Percentiles rank a stretch among this genome's conserved stretches.
phyloP scores from a whole-genome alignment of 78 protist genomes.

The Dictyostelium intermedium region DNA sequence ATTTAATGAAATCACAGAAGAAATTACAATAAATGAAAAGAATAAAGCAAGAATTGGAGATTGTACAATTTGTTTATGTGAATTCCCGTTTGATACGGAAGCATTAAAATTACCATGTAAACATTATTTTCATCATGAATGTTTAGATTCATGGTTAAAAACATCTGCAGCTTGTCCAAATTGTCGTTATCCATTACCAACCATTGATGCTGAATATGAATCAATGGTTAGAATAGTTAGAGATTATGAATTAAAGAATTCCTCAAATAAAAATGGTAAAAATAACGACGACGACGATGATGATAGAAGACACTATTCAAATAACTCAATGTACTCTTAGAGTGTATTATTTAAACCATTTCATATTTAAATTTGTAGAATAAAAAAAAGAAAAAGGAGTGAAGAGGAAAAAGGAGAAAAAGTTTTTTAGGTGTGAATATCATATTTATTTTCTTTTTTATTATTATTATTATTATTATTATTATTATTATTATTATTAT shows the following conservation, averaged over 20 bases:
- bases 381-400: not conserved
- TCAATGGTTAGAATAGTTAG: constrained; percentile 5
- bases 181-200: constrained; percentile 25
- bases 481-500: too few species aligned
- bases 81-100: constrained; percentile 13
- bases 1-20: constrained; percentile 56
- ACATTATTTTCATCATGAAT: constrained; percentile 67
- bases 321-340: not conserved
- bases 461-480: too few species aligned
- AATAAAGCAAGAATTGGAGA: constrained; percentile 69
- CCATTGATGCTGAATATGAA: constrained; percentile 41
- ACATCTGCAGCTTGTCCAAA: constrained; percentile 40
- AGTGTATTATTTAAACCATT: too few species aligned
- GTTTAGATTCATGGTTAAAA: not conserved
- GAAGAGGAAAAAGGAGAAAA: too few species aligned
- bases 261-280: not conserved
- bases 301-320: not conserved
- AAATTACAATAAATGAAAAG: constrained; percentile 32
- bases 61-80: constrained; percentile 40
- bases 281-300: not conserved
- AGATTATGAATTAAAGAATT: constrained; percentile 32
- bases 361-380: not conserved
- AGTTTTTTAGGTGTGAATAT: too few species aligned
- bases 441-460: too few species aligned
- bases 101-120: constrained; percentile 68